phyloP scores from a whole-genome alignment of 495 filamentous ascomycete species.

The Neurospora sp. region DNA sequence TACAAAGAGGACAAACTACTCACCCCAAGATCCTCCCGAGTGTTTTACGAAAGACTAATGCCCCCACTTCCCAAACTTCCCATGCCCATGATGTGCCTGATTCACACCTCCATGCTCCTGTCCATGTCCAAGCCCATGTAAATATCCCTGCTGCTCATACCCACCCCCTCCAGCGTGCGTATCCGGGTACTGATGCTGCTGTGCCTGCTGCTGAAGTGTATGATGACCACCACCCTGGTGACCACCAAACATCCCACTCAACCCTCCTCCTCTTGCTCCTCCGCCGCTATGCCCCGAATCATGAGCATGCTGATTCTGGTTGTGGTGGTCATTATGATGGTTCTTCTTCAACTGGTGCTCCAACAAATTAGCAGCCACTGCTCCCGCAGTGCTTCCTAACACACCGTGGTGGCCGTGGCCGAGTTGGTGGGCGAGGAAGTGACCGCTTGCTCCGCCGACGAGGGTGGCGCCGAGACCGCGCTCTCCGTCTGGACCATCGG shows the following conservation, averaged over 20 bases:
- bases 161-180: neutral
- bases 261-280: neutral
- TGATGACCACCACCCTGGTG: neutral
- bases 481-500: conserved; percentile 27
- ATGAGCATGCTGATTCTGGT: neutral
- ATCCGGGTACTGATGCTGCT: neutral
- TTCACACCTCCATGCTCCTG: neutral
- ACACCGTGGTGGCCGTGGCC: conserved; percentile 34
- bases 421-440: conserved; percentile 36
- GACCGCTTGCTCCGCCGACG: conserved; percentile 42
- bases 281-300: neutral
- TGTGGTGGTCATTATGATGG: conserved; percentile 1
- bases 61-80: neutral
- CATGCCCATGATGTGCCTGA: neutral
- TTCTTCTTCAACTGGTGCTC: conserved; percentile 34
- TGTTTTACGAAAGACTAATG: neutral
- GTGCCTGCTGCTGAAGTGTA: neutral
- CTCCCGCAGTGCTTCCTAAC: conserved; percentile 41
- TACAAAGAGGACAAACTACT: neutral
- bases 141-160: neutral
- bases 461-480: conserved; percentile 45
- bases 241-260: neutral
- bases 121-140: neutral
- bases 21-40: neutral
- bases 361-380: conserved; percentile 45